Percentiles rank a stretch among this genome's conserved stretches.
Evolutionary conservation across 2,329 filamentous ascomycete genomes (phyloP).

Genomic region (Venturia pyrina): DNA sequence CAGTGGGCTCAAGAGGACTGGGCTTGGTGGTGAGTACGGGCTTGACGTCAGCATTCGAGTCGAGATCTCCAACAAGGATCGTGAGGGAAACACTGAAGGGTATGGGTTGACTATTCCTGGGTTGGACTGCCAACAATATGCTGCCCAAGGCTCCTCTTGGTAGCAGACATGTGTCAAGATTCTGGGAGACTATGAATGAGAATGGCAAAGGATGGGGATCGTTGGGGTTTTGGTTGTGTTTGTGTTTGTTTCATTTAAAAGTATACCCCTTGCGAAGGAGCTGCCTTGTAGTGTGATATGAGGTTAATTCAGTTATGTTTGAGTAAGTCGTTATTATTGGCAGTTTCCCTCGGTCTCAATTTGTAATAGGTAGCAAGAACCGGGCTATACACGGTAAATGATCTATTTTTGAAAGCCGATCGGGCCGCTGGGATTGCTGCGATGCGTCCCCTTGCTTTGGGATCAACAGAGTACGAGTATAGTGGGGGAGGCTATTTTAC

Average conservation of each 20-base stretch:
- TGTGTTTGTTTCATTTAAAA: background rate
- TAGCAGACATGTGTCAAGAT: background rate
- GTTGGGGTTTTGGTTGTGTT: background rate
- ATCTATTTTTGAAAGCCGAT: too few species aligned
- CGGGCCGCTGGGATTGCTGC: too few species aligned
- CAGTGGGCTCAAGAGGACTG: conserved; percentile 29
- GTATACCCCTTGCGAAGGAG: background rate
- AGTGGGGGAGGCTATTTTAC: too few species aligned
- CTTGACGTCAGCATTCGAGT: conserved; percentile 39
- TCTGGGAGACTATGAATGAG: background rate
- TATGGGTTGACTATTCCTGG: conserved; percentile 41
- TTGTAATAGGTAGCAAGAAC: too few species aligned
- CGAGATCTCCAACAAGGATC: conserved; percentile 35
- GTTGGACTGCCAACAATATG: conserved; percentile 21
- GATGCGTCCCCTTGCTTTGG: too few species aligned
- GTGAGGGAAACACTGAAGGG: conserved; percentile 36
- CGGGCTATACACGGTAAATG: too few species aligned
- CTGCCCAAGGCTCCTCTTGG: conserved; percentile 8
- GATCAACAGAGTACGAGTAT: too few species aligned
- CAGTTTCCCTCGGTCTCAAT: too few species aligned
- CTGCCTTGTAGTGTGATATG: background rate
- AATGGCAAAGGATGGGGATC: background rate
- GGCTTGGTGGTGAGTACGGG: conserved; percentile 34
- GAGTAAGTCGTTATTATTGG: background rate
- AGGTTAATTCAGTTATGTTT: background rate